Percentiles rank a stretch among this genome's conserved stretches.
These are phyloP conservation scores for Solanum phureja DNA, from an alignment of 257 asterid species.

Conservation along the genomic window DNA sequence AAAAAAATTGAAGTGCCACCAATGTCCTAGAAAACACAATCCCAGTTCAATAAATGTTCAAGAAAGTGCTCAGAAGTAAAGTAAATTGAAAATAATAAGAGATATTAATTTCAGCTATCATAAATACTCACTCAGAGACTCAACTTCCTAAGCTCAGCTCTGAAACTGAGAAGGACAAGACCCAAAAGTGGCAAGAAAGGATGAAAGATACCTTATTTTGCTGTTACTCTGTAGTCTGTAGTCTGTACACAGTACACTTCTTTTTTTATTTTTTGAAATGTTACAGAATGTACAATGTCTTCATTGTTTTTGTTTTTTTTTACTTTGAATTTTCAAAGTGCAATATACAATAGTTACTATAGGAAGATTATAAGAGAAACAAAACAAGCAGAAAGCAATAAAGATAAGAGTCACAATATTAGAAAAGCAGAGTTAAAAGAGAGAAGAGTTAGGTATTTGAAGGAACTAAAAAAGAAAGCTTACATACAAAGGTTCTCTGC, in stretches of 20 bases:
- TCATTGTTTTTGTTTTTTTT: not conserved
- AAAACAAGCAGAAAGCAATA: constrained; percentile 8
- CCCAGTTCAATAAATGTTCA: constrained; percentile 11
- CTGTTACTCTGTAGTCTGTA: not conserved
- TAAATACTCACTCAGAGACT: constrained; percentile 7
- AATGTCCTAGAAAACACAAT: constrained; percentile 15
- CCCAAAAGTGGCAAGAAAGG: not conserved
- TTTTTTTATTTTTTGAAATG: not conserved
- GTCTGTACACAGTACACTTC: not conserved
- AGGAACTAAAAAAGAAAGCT: constrained; percentile 36
- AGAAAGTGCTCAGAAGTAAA: constrained; percentile 6
- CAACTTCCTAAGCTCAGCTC: constrained; percentile 3
- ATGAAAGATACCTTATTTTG: constrained; percentile 18
- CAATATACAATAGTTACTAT: not conserved
- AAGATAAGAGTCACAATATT: constrained; percentile 12
- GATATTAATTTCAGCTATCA: constrained; percentile 11
- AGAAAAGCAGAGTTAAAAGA: constrained; percentile 2
- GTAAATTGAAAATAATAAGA: constrained; percentile 3
- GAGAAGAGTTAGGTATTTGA: constrained; percentile 3
- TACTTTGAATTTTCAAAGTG: not conserved
- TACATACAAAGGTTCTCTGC: constrained; percentile 44
- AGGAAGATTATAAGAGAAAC: not conserved
- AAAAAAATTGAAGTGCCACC: not conserved
- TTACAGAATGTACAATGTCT: not conserved
- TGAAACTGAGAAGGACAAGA: constrained; percentile 14